Conservation (phyloP, 768 basidiomycete species). For the Clavaria fumosa region DNA sequence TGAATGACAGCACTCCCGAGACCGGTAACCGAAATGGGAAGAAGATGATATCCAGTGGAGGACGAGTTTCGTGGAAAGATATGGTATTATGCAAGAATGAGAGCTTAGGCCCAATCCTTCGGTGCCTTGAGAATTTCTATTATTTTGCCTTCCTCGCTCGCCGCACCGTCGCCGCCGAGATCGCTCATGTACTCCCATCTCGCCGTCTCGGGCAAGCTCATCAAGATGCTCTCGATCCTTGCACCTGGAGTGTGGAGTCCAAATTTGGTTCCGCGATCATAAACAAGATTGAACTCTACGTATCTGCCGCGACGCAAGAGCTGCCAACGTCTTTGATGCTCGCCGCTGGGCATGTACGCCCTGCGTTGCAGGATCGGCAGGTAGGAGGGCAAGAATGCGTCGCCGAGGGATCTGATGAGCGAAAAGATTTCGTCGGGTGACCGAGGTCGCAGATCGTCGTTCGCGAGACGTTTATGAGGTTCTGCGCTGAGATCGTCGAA, state of each 20-base stretch:
- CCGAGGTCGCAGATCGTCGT: conserved; percentile 29
- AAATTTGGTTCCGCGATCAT: conserved; percentile 80
- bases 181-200: conserved; percentile 85
- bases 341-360: conserved; percentile 37
- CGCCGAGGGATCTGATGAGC: conserved; percentile 55
- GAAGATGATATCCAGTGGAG: too few relatives aligned
- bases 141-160: conserved; percentile 51
- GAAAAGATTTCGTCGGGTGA: conserved; percentile 58
- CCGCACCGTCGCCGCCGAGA: conserved; percentile 43
- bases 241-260: conserved; percentile 75
- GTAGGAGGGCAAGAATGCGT: conserved; percentile 82
- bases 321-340: conserved; percentile 79
- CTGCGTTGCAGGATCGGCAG: conserved; percentile 66
- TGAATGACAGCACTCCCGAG: too few relatives aligned
- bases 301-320: conserved; percentile 81
- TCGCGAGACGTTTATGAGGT: conserved; percentile 44
- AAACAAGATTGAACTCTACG: conserved; percentile 87
- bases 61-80: too few relatives aligned
- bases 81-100: too few relatives aligned
- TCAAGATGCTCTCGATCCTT: conserved; percentile 77
- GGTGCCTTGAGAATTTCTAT: conserved; percentile 47
- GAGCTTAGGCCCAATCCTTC: conserved; percentile 44
- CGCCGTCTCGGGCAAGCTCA: conserved; percentile 78
- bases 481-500: conserved; percentile 80
- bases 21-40: too few relatives aligned